Base-by-base conservation (phyloP, 2,329 filamentous ascomycete genomes). In the Ophiognomonia clavigignenti-juglandacearum region DNA sequence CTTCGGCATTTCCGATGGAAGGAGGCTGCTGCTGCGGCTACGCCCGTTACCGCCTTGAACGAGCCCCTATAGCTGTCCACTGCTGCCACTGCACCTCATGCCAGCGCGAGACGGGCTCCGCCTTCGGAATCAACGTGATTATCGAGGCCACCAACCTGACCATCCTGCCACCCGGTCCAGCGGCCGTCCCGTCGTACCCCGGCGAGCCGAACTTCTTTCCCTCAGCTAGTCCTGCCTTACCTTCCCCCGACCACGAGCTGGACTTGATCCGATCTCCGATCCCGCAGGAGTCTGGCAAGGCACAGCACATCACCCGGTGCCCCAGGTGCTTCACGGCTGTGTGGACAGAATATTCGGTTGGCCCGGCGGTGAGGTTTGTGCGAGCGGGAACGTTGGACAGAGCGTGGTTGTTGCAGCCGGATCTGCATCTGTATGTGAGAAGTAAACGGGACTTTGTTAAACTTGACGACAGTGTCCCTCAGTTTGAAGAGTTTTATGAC, bases 11-110 rank as follows among this genome's bases (percentile, higher is more conserved):
- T 29, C 53, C 53, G 8, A 46, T 69, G 51, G 47, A 59, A 26
- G 64, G 66, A 47, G 82, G 80, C 48, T 88, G 86, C 61, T 77
- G 79, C 43, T 88, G 84, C 62, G 82, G 82, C 13, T 80, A 85
- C 57, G 72, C 85, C 54, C 85, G 83, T 61, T 85, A 87, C 61
- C 66, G 82, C 11, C 71, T 80, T 26, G 78, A 80, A 56, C 66
- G 83, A 3, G 67, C 83, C n/a, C 62, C 71, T 18, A 57, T 74
- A 35, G 52, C 68, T 43, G 63, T 69, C 27, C 66, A 75, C 56
- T 69, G 66, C 63, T 75, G 72, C 59, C 67, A 72, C 58, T 75
- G 72, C 60, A 68, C 66, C 20, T 57, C 59, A 49, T 75, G 72
- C 59, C 71, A 74, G 54, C 66, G 62, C 45, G 68, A 73, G 55